Base-by-base conservation (phyloP, 306 rosid species). In the Pueraria montana region DNA sequence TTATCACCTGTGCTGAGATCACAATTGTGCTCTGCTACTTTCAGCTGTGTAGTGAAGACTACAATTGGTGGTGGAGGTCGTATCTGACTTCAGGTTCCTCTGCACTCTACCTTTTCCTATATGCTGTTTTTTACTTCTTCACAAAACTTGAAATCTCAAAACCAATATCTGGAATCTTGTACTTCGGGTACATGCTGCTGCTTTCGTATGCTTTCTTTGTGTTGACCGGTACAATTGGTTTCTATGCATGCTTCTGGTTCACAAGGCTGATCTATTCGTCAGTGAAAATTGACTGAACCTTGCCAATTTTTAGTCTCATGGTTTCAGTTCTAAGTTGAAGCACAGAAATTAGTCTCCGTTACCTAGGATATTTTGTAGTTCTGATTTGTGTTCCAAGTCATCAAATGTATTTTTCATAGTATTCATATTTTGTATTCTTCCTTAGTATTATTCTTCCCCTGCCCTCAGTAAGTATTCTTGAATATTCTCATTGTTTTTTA, bases 1-100 rank as follows among this genome's bases (percentile, higher is more conserved):
- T 73, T 1, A 24, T 81, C 66, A 73, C 84, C 68, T 81, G 84
- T 23, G 80, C 84, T 1, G 84, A 71, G 79, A 59, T 81, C 74
- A 14, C 74, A 16, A 4, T 81, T 46, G 84, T 81, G 21, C 79
- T 72, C 8, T 81, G 79, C 74, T 81, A 81, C 66, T 72, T 81
- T 46, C 84, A 81, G 74, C 79, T 81, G 42, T 48, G 74, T 49
- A 72, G 74, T 73, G 84, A 72, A 36, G 66, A 81, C 84, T 72
- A 81, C 79, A 61, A 18, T 49, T 72, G 84, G 84, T 81, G 84
- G 84, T 80, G 84, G 78, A 80, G 84, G 24, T 70, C 84, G 18
- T 80, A 56, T 62, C 72, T 80, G 50, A 80, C 84, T 12, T 80
- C 84, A 80, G 84, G 72, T 71, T 80, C 78, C 72, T 80, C 84